Conservation (phyloP, 306 rosid genomes). For the Begonia fuchsioides region DNA sequence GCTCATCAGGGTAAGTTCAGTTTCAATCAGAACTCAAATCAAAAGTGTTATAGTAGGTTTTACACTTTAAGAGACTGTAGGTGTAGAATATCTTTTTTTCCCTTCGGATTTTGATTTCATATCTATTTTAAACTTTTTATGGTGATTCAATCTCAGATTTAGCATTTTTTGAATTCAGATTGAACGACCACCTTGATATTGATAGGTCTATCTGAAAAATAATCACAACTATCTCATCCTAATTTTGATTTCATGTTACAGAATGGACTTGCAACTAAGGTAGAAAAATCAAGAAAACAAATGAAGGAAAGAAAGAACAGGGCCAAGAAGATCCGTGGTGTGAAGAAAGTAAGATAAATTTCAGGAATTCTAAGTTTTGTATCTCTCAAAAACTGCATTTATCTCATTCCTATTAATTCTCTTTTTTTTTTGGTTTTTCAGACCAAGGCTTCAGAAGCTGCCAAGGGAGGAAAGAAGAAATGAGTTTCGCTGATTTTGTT, state of each 20-base stretch:
- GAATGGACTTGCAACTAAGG: no score
- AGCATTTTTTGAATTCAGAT: no score
- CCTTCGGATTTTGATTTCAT: no score
- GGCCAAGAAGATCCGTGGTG: conserved; percentile 82
- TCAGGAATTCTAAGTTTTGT: background rate
- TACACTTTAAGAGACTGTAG: no score
- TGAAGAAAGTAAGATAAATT: conserved; percentile 27
- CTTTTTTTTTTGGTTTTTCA: conserved; percentile 6
- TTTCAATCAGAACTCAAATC: background rate
- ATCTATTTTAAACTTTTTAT: no score
- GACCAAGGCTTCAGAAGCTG: conserved; percentile 65
- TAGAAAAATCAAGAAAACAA: conserved; percentile 82
- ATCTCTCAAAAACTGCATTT: background rate
- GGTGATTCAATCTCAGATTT: no score
- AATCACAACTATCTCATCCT: no score
- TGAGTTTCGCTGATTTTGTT: conserved; percentile 14
- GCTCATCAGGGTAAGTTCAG: no score
- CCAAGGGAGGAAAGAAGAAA: conserved; percentile 77
- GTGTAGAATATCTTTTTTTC: no score
- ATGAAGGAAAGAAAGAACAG: conserved; percentile 92
- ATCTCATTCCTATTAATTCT: background rate
- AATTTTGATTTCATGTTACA: conserved; percentile 6
- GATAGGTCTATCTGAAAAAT: no score
- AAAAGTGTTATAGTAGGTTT: no score
- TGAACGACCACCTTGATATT: no score